phyloP scores from a whole-genome alignment of 2,329 filamentous ascomycete genomes.

The Ilyonectria robusta region DNA sequence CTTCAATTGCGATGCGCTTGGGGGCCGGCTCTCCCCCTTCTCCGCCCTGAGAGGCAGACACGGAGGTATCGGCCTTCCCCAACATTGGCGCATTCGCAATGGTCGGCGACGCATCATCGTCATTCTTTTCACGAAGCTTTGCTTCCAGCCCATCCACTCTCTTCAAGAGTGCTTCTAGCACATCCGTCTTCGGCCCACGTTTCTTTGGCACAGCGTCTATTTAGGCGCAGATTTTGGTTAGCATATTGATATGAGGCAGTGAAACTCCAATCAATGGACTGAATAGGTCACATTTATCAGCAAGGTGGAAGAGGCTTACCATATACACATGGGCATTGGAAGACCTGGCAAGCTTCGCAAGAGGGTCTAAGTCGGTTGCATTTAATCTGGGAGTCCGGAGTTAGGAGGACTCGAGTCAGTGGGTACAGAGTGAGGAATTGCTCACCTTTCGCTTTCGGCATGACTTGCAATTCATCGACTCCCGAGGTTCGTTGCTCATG shows the following conservation, averaged over 20 bases:
- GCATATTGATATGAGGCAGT: background rate
- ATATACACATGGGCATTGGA: constrained; percentile 90
- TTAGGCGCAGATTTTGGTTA: constrained; percentile 13
- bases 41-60: constrained; percentile 39
- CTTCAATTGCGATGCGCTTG: constrained; percentile 59
- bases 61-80: constrained; percentile 44
- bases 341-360: constrained; percentile 91
- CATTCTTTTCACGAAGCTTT: constrained; percentile 79
- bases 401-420: constrained; percentile 25
- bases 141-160: constrained; percentile 89
- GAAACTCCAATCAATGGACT: background rate
- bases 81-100: constrained; percentile 33
- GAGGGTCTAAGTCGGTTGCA: constrained; percentile 88
- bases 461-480: constrained; percentile 97
- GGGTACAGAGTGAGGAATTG: constrained; percentile 28
- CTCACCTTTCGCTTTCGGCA: constrained; percentile 90
- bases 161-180: constrained; percentile 86
- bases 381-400: constrained; percentile 77
- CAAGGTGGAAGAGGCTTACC: constrained; percentile 66
- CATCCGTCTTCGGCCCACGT: constrained; percentile 90
- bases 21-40: constrained; percentile 54
- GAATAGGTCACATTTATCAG: background rate
- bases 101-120: constrained; percentile 49
- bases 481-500: constrained; percentile 81
- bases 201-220: constrained; percentile 91